Evolutionary conservation across 495 filamentous ascomycete species (phyloP).

Genomic region (Annulohypoxylon stygium): DNA sequence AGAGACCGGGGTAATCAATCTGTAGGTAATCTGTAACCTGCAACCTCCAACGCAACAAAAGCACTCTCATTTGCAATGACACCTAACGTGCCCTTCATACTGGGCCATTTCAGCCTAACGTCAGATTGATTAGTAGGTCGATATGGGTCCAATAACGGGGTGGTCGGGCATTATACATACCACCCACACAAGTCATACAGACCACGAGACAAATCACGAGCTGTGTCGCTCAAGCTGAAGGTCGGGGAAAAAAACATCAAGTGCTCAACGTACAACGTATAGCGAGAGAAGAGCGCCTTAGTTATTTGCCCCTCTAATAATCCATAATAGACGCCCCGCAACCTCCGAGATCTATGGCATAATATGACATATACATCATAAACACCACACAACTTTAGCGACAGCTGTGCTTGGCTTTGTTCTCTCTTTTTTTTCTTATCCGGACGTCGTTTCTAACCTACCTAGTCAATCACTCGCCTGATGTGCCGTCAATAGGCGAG

Average conservation of each 20-base stretch:
- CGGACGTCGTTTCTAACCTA: background rate
- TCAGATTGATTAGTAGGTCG: conserved; percentile 23
- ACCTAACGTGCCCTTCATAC: conserved; percentile 27
- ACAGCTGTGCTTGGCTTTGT: background rate
- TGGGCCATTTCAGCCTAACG: conserved; percentile 33
- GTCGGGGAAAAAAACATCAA: background rate
- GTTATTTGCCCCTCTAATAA: background rate
- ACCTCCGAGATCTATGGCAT: background rate
- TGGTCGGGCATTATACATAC: conserved; percentile 1
- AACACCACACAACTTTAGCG: background rate
- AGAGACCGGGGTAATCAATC: conserved; percentile 21
- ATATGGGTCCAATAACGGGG: conserved; percentile 24
- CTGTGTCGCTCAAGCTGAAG: conserved; percentile 1
- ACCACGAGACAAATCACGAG: conserved; percentile 16
- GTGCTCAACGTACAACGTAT: background rate
- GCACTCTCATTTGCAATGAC: conserved; percentile 17
- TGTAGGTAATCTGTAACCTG: background rate
- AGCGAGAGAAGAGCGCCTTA: background rate
- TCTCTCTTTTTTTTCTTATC: background rate
- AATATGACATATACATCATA: background rate
- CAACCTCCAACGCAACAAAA: conserved; percentile 17
- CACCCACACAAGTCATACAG: background rate
- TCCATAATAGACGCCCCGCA: conserved; percentile 15
- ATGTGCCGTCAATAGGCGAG: conserved; percentile 1
- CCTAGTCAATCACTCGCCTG: background rate